Base-by-base conservation (phyloP, 495 filamentous ascomycete genomes). In the Chlorociboria aeruginascens region DNA sequence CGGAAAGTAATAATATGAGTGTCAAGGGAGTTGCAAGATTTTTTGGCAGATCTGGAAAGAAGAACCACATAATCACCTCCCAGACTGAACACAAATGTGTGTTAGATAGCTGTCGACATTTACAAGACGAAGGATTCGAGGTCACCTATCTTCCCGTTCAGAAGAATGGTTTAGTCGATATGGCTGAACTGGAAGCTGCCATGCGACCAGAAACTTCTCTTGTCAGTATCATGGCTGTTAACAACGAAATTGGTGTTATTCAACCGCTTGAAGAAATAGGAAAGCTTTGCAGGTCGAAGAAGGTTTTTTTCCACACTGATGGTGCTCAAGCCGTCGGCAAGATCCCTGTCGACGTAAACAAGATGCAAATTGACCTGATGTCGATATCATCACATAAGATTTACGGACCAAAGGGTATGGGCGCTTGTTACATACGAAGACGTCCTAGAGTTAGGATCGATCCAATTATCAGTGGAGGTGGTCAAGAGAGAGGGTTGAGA, bases 31-130 rank as follows among this genome's bases (percentile, higher is more conserved):
- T 98, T 20, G 90, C 92, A 8, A 71, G 89, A 25, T 98, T 98
- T 67, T 96, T 96, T 64, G 85, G 85, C 45, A 73, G 85, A 43
- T 83, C 80, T 1, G 89, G 86, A 46, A 95, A 94, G 77, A 98
- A 96, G 80, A 95, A 87, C 68, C 92, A 98, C 65, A 86, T 98
- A 58, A 86, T 98, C 65, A 98, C 92, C 25, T 84, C 77, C 37
- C 93, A 97, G 70, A 98, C 93, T 0, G 92, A 98, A 64, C 92
- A 98, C 72, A 98, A 98, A 69, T 98, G 92, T 67, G 92, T 98
- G 4, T 73, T 98, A 40, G 92, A 98, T 65, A 95, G 88, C 66
- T 95, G 89, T 61, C 77, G 92, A 46, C 89, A 97, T 80, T 67
- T 98, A 51, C 89, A 96, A 66, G 89, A 95, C 57, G 92, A 97